A percentile compares a stretch with the other conserved stretches of the same genome.
These are phyloP conservation scores for Bathelium albidoporum DNA, from an alignment of 495 filamentous ascomycete species.

Conservation along the genomic window DNA sequence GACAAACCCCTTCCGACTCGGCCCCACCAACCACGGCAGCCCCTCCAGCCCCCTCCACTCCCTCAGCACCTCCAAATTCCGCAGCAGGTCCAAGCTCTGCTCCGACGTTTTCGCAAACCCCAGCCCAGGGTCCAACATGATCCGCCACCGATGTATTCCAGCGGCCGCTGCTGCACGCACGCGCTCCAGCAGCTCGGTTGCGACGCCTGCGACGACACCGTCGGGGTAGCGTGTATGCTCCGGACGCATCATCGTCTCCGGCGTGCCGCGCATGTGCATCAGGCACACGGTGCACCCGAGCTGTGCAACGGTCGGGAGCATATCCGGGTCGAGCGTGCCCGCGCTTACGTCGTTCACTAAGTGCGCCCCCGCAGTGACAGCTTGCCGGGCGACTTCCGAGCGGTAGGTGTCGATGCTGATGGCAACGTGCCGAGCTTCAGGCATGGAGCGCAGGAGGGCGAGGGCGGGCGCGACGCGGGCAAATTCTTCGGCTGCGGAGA, in stretches of 20 bases:
- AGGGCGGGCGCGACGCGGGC: slow-evolving; percentile 70
- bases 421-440: slow-evolving; percentile 48
- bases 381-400: slow-evolving; percentile 69
- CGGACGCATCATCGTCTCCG: slow-evolving; percentile 64
- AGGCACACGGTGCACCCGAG: slow-evolving; percentile 75
- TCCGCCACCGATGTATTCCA: slow-evolving; percentile 82
- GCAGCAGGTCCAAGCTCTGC: slow-evolving; percentile 73
- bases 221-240: slow-evolving; percentile 48
- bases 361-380: slow-evolving; percentile 73
- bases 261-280: slow-evolving; percentile 93
- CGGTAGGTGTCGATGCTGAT: slow-evolving; percentile 92
- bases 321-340: slow-evolving; percentile 64
- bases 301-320: slow-evolving; percentile 71
- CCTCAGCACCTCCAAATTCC: slow-evolving; percentile 53
- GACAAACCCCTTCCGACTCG: slow-evolving; percentile 84
- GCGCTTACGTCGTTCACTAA: slow-evolving; percentile 94
- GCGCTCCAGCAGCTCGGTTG: slow-evolving; percentile 55
- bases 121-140: slow-evolving; percentile 87
- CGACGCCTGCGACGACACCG: slow-evolving; percentile 63
- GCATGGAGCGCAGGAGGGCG: slow-evolving; percentile 53
- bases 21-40: slow-evolving; percentile 82
- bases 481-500: slow-evolving; percentile 63
- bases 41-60: slow-evolving; percentile 47
- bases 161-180: slow-evolving; percentile 69
- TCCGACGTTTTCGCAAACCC: slow-evolving; percentile 79